Conservation (phyloP, 179 eudicot genomes). For the Beta corolliflora region DNA sequence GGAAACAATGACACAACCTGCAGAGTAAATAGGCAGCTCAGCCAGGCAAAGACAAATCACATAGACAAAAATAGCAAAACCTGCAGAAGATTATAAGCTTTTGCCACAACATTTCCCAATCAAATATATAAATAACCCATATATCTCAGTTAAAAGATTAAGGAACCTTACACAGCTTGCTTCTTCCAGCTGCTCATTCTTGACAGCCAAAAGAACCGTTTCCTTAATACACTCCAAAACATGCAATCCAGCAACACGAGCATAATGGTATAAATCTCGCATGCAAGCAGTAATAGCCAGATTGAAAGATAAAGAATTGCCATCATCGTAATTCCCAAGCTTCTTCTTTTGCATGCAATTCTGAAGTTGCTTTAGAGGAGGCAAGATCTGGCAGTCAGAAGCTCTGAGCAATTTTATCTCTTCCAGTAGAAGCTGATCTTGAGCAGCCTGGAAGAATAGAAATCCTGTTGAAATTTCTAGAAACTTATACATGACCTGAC, state of each 20-base stretch:
- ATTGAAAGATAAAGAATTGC: conserved; percentile 37
- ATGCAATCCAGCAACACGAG: conserved; percentile 91
- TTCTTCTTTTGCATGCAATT: conserved; percentile 40
- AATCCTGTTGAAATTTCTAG: not conserved
- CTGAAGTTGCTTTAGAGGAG: conserved; percentile 67
- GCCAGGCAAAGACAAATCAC: not conserved
- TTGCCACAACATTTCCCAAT: conserved; percentile 16
- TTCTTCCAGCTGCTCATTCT: conserved; percentile 72
- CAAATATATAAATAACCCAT: not conserved
- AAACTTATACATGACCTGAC: conserved; percentile 6
- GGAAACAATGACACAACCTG: conserved; percentile 86
- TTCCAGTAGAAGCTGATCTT: conserved; percentile 68
- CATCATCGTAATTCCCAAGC: conserved; percentile 36
- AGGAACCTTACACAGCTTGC: conserved; percentile 65
- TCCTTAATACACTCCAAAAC: conserved; percentile 77
- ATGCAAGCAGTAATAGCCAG: conserved; percentile 55
- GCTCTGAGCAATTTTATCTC: conserved; percentile 57
- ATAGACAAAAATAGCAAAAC: conserved; percentile 7
- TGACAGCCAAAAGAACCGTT: conserved; percentile 74
- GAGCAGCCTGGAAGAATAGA: conserved; percentile 57
- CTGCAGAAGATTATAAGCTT: conserved; percentile 13
- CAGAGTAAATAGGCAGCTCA: conserved; percentile 28
- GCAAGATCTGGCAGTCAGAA: conserved; percentile 55
- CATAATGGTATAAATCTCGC: conserved; percentile 88
- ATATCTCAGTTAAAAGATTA: not conserved